These are phyloP conservation scores for Grammothele lineata DNA, from an alignment of 768 basidiomycete genomes.

Conservation along the genomic window DNA sequence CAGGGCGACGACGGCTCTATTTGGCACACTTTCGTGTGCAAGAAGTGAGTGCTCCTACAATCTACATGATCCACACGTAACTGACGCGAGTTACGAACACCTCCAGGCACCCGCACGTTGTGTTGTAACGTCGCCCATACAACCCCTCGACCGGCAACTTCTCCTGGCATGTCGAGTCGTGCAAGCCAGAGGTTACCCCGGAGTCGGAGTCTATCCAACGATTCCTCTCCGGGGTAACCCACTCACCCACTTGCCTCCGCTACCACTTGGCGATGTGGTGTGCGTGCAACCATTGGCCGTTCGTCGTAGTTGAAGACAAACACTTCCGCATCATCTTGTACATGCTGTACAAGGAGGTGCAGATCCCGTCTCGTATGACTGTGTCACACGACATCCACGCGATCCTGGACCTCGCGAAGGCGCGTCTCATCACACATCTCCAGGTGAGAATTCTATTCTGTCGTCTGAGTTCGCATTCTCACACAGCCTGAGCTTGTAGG, in stretches of 20 bases:
- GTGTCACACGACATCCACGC: slow-evolving; percentile 13
- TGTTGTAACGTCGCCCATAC: too few species aligned
- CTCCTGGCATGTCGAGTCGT: too few species aligned
- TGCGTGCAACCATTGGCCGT: slow-evolving; percentile 17
- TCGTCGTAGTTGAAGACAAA: slow-evolving; percentile 10
- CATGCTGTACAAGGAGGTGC: slow-evolving; percentile 15
- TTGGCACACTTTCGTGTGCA: too few species aligned
- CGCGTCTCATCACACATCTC: not conserved
- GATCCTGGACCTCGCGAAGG: slow-evolving; percentile 7
- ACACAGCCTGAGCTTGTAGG: too few species aligned
- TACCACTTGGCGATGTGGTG: slow-evolving; percentile 12
- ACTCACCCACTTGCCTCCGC: slow-evolving; percentile 7
- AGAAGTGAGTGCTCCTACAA: too few species aligned
- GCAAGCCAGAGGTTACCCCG: not conserved
- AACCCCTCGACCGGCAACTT: too few species aligned
- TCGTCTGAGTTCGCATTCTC: not conserved
- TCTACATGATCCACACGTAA: too few species aligned
- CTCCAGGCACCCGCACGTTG: too few species aligned
- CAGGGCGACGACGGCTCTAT: too few species aligned
- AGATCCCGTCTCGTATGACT: slow-evolving; percentile 10
- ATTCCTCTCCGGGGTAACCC: not conserved
- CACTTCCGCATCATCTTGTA: slow-evolving; percentile 10
- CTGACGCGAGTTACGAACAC: too few species aligned
- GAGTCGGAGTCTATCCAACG: not conserved
- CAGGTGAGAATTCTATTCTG: not conserved